Conservation (phyloP, 2,329 filamentous ascomycete species). For the Fonsecaea pedrosoi region DNA sequence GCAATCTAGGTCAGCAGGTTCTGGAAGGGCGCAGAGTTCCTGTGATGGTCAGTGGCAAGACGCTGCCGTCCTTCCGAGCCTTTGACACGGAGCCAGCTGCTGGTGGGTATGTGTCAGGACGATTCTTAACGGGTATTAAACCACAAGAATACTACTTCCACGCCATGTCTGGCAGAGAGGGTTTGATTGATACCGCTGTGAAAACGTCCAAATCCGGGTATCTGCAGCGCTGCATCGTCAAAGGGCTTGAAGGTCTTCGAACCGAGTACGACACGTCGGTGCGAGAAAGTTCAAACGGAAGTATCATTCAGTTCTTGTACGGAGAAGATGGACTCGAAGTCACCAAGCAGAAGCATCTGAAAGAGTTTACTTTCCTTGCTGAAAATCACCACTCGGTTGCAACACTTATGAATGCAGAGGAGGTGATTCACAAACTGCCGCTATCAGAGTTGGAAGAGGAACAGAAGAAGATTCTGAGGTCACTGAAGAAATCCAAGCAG, state of each 20-base stretch:
- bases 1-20: conserved; percentile 95
- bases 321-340: conserved; percentile 96
- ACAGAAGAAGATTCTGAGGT: conserved; percentile 70
- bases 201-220: conserved; percentile 98
- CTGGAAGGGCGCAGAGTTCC: conserved; percentile 93
- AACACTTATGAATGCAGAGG: conserved; percentile 74
- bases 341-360: conserved; percentile 89
- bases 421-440: conserved; percentile 24
- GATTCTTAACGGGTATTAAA: conserved; percentile 96
- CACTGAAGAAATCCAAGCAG: conserved; percentile 57
- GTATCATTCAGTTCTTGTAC: conserved; percentile 92
- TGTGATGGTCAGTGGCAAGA: conserved; percentile 97
- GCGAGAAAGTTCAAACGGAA: conserved; percentile 84
- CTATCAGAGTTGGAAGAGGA: conserved; percentile 43
- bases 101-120: conserved; percentile 90
- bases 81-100: conserved; percentile 89
- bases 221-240: conserved; percentile 94
- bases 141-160: conserved; percentile 99
- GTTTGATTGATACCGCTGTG: conserved; percentile 97
- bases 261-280: conserved; percentile 95
- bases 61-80: conserved; percentile 88
- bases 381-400: conserved; percentile 84
- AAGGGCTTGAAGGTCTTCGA: conserved; percentile 94
- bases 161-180: conserved; percentile 98
- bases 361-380: conserved; percentile 87